Evolutionary conservation across 2,329 filamentous ascomycete genomes (phyloP).

Genomic region (Hirsutella rhossiliensis): DNA sequence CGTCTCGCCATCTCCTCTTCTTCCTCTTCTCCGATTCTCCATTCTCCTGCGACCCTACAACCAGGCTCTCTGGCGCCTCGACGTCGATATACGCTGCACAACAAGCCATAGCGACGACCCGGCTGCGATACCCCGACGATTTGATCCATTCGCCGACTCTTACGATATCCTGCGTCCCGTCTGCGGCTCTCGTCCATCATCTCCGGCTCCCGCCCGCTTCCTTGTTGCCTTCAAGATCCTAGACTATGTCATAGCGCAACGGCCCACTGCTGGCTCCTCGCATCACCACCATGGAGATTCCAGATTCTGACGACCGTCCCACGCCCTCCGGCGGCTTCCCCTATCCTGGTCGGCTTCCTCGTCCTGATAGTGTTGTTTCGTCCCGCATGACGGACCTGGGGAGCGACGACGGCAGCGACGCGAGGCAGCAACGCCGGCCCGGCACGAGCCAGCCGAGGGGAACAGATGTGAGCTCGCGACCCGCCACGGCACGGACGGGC

Average conservation of each 20-base stretch:
- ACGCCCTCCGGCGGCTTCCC: constrained; percentile 25
- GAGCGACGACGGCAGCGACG: constrained; percentile 41
- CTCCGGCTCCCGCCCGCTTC: too few species aligned
- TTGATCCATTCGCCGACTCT: too few species aligned
- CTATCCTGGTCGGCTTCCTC: constrained; percentile 19
- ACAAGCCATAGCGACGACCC: too few species aligned
- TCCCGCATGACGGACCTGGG: constrained; percentile 58
- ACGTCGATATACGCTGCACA: too few species aligned
- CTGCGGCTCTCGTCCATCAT: too few species aligned
- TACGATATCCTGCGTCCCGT: too few species aligned
- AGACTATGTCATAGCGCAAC: constrained; percentile 9
- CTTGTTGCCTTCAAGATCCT: not conserved
- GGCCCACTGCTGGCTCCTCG: not conserved
- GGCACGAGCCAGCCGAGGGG: constrained; percentile 19
- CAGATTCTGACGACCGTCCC: constrained; percentile 18
- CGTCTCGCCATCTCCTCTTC: too few species aligned
- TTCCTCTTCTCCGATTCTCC: too few species aligned
- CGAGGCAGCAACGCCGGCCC: constrained; percentile 16
- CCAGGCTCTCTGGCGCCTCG: too few species aligned
- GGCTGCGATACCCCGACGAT: too few species aligned
- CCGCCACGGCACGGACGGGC: constrained; percentile 41
- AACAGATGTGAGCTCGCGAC: constrained; percentile 35
- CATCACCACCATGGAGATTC: constrained; percentile 23
- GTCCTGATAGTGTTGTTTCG: constrained; percentile 55
- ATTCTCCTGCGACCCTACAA: too few species aligned